Percentiles rank a stretch among this genome's conserved stretches.
Evolutionary conservation across 257 asterid species (phyloP).

Genomic region (Solanum etuberosum): DNA sequence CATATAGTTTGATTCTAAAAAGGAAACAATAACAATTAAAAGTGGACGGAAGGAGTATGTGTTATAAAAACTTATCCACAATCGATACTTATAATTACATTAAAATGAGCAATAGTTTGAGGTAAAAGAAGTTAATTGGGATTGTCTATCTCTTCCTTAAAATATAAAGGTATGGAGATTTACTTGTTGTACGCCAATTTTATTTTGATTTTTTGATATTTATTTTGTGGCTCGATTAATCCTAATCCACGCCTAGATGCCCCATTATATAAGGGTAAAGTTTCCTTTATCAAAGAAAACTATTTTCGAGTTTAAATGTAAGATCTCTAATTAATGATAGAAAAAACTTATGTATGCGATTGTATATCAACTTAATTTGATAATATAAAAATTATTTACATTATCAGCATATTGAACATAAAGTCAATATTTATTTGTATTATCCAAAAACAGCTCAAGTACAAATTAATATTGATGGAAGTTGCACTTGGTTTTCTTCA

Average conservation of each 20-base stretch:
- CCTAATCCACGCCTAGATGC: not conserved
- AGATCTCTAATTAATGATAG: not conserved
- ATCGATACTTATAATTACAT: not conserved
- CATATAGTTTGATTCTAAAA: too few relatives aligned
- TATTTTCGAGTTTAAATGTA: accelerated
- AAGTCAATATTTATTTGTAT: not conserved
- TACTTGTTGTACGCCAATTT: not conserved
- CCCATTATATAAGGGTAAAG: not conserved
- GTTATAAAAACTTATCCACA: too few relatives aligned
- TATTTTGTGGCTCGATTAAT: not conserved
- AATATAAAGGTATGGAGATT: not conserved
- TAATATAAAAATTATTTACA: not conserved
- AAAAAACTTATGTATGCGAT: not conserved
- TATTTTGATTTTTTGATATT: not conserved
- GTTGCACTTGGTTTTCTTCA: not conserved
- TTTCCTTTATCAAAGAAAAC: not conserved
- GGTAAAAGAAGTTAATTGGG: not conserved
- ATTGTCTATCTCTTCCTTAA: not conserved
- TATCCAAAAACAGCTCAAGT: not conserved
- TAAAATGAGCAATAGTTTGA: not conserved
- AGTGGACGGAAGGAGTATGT: too few relatives aligned
- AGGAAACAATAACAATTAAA: too few relatives aligned
- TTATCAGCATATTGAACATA: not conserved
- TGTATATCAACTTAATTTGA: not conserved
- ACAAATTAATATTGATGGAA: not conserved